Evolutionary conservation across 2,329 filamentous ascomycete genomes (phyloP).

Genomic region (Fusarium drepaniforme): DNA sequence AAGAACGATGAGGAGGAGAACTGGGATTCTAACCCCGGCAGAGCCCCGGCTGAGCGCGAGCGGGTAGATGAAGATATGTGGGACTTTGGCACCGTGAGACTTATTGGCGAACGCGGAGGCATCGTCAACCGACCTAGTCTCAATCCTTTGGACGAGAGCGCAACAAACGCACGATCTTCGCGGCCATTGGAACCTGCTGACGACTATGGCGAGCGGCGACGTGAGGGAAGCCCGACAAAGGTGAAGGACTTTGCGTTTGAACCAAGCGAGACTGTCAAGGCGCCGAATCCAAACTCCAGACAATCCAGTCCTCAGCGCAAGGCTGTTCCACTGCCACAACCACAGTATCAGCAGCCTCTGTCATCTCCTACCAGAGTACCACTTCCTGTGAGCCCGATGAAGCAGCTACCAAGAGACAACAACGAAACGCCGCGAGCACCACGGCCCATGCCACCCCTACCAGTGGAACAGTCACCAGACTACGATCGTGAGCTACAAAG

Average conservation of each 20-base stretch:
- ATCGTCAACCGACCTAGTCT: slow-evolving; percentile 68
- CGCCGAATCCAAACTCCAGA: slow-evolving; percentile 60
- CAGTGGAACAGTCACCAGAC: slow-evolving; percentile 65
- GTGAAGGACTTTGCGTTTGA: slow-evolving; percentile 58
- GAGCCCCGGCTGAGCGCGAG: slow-evolving; percentile 66
- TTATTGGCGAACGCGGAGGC: slow-evolving; percentile 76
- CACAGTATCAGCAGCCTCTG: slow-evolving; percentile 27
- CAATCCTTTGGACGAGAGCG: slow-evolving; percentile 82
- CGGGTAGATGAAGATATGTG: slow-evolving; percentile 86
- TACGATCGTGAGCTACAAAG: slow-evolving; percentile 72
- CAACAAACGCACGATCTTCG: slow-evolving; percentile 79
- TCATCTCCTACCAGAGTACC: slow-evolving; percentile 70
- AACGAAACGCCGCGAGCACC: slow-evolving; percentile 62
- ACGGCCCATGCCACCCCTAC: slow-evolving; percentile 60
- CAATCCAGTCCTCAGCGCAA: slow-evolving; percentile 72
- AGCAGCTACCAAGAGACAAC: slow-evolving; percentile 45
- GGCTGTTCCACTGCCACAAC: slow-evolving; percentile 55
- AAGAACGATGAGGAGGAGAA: slow-evolving; percentile 77
- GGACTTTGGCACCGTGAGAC: slow-evolving; percentile 97
- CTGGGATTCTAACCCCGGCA: slow-evolving; percentile 67
- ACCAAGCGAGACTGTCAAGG: slow-evolving; percentile 68
- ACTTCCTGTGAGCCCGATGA: slow-evolving; percentile 61
- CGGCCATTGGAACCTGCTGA: slow-evolving; percentile 61
- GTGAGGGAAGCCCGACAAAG: slow-evolving; percentile 66
- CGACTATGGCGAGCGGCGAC: slow-evolving; percentile 65